Conservation (phyloP, 345 rosid species). For the Linum tenue region DNA sequence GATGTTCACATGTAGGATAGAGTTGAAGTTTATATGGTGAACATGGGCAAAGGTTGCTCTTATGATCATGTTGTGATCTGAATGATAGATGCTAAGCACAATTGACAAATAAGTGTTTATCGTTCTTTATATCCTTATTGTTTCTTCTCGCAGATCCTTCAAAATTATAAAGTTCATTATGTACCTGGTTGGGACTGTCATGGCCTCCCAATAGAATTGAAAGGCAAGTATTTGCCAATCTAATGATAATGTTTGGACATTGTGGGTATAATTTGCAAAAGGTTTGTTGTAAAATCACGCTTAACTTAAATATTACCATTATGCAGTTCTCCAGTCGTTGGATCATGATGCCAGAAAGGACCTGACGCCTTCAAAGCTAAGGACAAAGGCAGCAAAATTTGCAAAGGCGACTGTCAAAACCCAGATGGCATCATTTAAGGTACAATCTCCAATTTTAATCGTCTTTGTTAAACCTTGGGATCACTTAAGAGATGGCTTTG, state of each 20-base stretch:
- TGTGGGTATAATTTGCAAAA: background rate
- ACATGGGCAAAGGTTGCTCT: too few relatives aligned
- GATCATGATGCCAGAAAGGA: slow-evolving; percentile 75
- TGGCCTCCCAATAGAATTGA: slow-evolving; percentile 93
- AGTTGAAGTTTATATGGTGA: background rate
- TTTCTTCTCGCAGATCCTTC: slow-evolving; percentile 57
- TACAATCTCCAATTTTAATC: slow-evolving; percentile 15
- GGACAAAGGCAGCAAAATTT: slow-evolving; percentile 89
- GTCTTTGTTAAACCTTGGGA: background rate
- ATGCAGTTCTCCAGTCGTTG: slow-evolving; percentile 87
- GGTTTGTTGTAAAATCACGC: background rate
- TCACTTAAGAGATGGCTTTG: too few relatives aligned
- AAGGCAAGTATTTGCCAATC: slow-evolving; percentile 49
- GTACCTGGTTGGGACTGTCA: slow-evolving; percentile 99
- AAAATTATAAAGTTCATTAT: slow-evolving; percentile 71
- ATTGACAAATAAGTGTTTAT: slow-evolving; percentile 4
- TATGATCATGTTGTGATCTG: too few relatives aligned
- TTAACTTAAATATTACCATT: slow-evolving; percentile 29
- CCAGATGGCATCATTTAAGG: slow-evolving; percentile 96
- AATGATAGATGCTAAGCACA: too few relatives aligned
- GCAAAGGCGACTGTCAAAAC: slow-evolving; percentile 88
- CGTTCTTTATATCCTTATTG: background rate
- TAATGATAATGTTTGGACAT: background rate
- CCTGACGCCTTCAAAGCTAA: slow-evolving; percentile 72
- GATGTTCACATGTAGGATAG: background rate